Base-by-base conservation (phyloP, 805 yeast species). In the Cephaloascus albidus region DNA sequence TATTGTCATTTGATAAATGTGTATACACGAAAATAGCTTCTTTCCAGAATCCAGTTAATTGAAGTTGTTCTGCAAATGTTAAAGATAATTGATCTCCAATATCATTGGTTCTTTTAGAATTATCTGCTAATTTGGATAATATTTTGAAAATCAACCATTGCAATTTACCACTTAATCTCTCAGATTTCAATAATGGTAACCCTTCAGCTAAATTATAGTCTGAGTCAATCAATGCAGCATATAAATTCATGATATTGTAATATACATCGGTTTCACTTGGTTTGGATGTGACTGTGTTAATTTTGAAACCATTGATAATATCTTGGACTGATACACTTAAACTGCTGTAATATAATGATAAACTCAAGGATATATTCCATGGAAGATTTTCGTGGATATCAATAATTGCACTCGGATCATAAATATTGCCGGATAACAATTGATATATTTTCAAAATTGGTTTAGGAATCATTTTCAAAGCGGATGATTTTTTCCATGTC, bases 11-110 rank as follows among this genome's bases (percentile, higher is more conserved):
- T 2, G 46, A 43, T 19, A 85, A 50, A 50, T 81, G 86, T 15
- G 80, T 63, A 33, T 76, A 65, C 2, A 83, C 79, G 52, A 72
- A 83, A 3, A 86, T 45, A 0, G 94, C 72, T 45, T 80, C 83
- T 41, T 65, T 64, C 68, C 74, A 70, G 38, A 72, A 58, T 0
- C 72, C 73, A n/a, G 52, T 52, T 6, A 58, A 43, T 36, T 63
- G 68, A 33, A 85, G 62, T 43, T 76, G 74, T 34, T 70, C 63
- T 10, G 83, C 80, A 50, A 78, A 65, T 6, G 50, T 35, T 18
- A 52, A 16, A 10, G 53, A 45, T n/a, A 59, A 65, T 1, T n/a
- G 51, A 57, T 55, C 66, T 53, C 14, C 2, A 20, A 41, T 42
- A 38, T 38, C 36, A 10, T 43, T 20, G 10, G 41, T 32, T 2